Evolutionary conservation across 495 filamentous ascomycete genomes (phyloP).

Genomic region (Lepidopterella palustris): DNA sequence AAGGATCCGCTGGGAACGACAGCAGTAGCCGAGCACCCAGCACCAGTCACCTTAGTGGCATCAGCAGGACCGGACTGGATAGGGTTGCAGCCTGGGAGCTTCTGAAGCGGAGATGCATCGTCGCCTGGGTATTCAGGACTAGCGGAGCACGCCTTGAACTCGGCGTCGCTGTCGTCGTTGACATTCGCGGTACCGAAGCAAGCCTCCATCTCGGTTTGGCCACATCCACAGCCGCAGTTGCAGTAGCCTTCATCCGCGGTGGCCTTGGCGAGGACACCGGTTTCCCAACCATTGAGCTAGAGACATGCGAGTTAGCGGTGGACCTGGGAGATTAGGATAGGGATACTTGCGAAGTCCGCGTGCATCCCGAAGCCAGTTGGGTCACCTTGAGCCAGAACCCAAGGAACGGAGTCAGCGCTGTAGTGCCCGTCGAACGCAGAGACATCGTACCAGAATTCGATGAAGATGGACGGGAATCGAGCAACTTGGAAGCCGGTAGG

Average conservation of each 20-base stretch:
- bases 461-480: conserved; percentile 26
- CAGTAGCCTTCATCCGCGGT: conserved; percentile 19
- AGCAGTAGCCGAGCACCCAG: conserved; percentile 13
- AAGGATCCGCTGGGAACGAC: not conserved
- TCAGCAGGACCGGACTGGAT: conserved; percentile 19
- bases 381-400: conserved; percentile 23
- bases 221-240: conserved; percentile 27
- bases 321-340: not conserved
- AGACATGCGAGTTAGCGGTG: not conserved
- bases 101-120: conserved; percentile 1
- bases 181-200: conserved; percentile 26
- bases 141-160: conserved; percentile 21
- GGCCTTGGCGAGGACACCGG: conserved; percentile 23
- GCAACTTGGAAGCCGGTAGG: conserved; percentile 11
- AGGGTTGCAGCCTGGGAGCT: conserved; percentile 27
- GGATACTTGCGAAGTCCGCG: conserved; percentile 18
- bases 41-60: conserved; percentile 17
- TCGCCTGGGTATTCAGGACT: conserved; percentile 2
- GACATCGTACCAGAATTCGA: conserved; percentile 29
- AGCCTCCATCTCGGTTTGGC: conserved; percentile 19
- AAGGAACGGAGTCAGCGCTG: conserved; percentile 14
- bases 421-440: conserved; percentile 22
- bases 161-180: conserved; percentile 17
- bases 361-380: conserved; percentile 27
- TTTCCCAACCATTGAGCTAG: conserved; percentile 25